Percentiles rank a stretch among this genome's conserved stretches.
phyloP scores from a whole-genome alignment of 352 stramenopile genomes.

The Phytophthora megakarya region DNA sequence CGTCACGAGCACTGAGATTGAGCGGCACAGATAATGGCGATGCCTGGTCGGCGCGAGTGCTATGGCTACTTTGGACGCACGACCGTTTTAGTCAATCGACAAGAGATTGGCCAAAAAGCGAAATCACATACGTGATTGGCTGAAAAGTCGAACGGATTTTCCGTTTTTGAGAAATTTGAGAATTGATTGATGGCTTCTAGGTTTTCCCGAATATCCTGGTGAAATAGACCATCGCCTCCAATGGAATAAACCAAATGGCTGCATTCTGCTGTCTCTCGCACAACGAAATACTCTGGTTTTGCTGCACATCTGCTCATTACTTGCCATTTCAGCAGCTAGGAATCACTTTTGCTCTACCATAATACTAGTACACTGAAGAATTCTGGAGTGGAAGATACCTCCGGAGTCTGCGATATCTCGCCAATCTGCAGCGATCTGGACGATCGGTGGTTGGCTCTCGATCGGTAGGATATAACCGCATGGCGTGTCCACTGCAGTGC shows the following conservation, averaged over 20 bases:
- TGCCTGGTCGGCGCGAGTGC: no score
- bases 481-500: background rate
- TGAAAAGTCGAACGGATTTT: conserved; percentile 14
- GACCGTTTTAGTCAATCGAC: background rate
- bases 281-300: background rate
- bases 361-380: no score
- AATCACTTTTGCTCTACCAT: no score
- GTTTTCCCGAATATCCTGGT: background rate
- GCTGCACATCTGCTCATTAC: conserved; percentile 14
- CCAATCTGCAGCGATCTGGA: conserved; percentile 9
- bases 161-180: conserved; percentile 28
- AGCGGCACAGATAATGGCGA: background rate
- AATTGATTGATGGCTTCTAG: conserved; percentile 25
- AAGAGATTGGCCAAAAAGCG: conserved; percentile 12
- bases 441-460: background rate
- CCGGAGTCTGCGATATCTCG: conserved; percentile 25
- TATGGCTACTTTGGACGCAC: conserved; percentile 1
- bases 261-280: background rate
- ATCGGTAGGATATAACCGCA: background rate
- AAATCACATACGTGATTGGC: background rate
- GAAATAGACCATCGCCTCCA: background rate
- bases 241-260: background rate
- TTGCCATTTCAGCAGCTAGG: no score
- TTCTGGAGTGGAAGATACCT: conserved; percentile 5
- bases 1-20: background rate